A percentile compares a stretch with the other conserved stretches of the same genome.
Conservation (phyloP, 1,284 basidiomycete species). For the Pseudozyma thailandica region DNA sequence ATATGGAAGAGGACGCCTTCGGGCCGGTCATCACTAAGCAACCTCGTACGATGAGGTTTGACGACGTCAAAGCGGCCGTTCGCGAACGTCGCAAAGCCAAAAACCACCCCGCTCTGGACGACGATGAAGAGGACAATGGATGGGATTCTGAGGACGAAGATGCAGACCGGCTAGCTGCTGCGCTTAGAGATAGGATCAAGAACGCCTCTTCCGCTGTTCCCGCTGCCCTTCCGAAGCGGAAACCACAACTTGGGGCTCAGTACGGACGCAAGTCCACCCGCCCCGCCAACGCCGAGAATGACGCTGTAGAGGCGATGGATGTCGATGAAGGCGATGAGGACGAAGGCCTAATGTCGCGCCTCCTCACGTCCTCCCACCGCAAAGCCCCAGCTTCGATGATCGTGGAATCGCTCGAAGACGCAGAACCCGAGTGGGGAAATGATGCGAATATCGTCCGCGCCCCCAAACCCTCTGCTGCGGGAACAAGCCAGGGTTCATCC, state of each 20-base stretch:
- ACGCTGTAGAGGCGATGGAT: conserved; percentile 8
- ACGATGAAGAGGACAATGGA: conserved; percentile 22
- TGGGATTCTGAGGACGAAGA: conserved; percentile 38
- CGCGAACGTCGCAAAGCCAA: conserved; percentile 23
- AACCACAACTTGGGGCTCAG: background rate
- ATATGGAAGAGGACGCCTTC: conserved; percentile 31
- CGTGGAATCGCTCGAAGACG: conserved; percentile 33
- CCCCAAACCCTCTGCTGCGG: conserved; percentile 23
- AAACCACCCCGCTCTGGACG: conserved; percentile 10
- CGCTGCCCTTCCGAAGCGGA: background rate
- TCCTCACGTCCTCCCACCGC: conserved; percentile 7
- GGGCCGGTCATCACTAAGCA: conserved; percentile 24
- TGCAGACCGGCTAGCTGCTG: conserved; percentile 15
- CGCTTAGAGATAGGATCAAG: conserved; percentile 20
- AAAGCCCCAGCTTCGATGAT: conserved; percentile 1
- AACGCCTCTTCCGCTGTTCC: background rate
- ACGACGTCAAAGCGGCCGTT: conserved; percentile 18
- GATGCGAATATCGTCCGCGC: conserved; percentile 42
- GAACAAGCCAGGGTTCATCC: background rate
- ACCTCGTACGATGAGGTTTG: conserved; percentile 21
- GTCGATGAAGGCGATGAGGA: conserved; percentile 3
- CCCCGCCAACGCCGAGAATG: background rate
- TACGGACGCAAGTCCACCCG: conserved; percentile 20
- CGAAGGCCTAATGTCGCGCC: conserved; percentile 20
- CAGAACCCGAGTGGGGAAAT: conserved; percentile 49